phyloP scores from a whole-genome alignment of 306 rosid genomes.

The Nissolia schottii region DNA sequence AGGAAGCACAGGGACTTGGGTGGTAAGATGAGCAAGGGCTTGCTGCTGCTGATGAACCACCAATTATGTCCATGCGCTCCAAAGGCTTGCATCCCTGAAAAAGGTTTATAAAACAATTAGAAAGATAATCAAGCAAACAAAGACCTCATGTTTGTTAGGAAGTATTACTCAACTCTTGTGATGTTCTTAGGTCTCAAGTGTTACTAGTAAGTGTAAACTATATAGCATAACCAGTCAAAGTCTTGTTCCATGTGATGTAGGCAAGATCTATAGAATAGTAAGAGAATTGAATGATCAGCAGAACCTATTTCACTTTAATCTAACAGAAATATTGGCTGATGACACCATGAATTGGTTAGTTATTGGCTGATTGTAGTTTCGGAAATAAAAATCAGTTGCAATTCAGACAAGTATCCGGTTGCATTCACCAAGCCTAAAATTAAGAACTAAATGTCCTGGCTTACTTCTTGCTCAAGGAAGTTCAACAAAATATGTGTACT shows the following conservation, averaged over 20 bases:
- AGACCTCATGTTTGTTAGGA: background rate
- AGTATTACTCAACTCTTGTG: background rate
- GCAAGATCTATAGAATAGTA: background rate
- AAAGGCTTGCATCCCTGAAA: constrained; percentile 96
- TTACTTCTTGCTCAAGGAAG: background rate
- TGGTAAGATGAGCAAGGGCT: constrained; percentile 87
- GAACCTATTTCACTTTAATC: background rate
- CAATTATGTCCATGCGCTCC: constrained; percentile 60
- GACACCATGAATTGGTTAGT: background rate
- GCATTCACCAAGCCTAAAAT: background rate
- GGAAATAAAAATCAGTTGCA: background rate
- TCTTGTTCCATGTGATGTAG: background rate
- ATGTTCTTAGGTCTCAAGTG: background rate
- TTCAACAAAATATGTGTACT: background rate
- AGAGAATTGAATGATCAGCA: background rate
- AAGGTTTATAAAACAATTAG: background rate
- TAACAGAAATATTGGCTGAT: background rate
- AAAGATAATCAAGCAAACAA: background rate
- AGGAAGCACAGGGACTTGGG: constrained; percentile 77
- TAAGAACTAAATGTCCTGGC: background rate
- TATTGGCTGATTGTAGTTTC: background rate
- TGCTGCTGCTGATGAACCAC: constrained; percentile 63
- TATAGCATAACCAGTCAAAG: background rate
- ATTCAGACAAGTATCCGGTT: background rate
- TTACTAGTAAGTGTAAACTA: background rate